A percentile compares a stretch with the other conserved stretches of the same genome.
Evolutionary conservation across 306 rosid species (phyloP).

Genomic region (Prunus dulcis): DNA sequence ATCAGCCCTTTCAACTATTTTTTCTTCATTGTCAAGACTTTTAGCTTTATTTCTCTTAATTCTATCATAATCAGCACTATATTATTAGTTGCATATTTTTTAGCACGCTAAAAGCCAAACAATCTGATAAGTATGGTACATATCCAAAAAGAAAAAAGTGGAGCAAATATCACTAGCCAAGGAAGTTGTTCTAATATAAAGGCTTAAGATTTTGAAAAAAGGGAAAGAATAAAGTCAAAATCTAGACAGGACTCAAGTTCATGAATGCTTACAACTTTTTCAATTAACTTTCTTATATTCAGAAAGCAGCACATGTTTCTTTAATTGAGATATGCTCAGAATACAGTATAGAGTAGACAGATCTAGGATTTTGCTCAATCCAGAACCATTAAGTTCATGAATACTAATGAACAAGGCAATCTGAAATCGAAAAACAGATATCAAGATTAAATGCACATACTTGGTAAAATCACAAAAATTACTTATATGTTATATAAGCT

Average conservation of each 20-base stretch:
- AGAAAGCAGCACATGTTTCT: too few relatives aligned
- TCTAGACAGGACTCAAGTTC: too few relatives aligned
- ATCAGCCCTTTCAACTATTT: neutral
- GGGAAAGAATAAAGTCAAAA: neutral
- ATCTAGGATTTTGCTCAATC: neutral
- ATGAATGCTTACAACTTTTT: too few relatives aligned
- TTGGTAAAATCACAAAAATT: neutral
- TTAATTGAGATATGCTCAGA: too few relatives aligned
- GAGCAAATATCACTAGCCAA: neutral
- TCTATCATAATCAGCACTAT: neutral
- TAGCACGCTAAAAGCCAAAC: neutral
- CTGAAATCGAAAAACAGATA: neutral
- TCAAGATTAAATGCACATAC: neutral
- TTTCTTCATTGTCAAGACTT: neutral
- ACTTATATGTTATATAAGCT: neutral
- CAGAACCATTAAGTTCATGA: neutral
- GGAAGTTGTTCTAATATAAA: neutral
- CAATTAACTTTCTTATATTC: too few relatives aligned
- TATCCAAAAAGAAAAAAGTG: neutral
- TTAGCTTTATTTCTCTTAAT: neutral
- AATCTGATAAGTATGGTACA: neutral
- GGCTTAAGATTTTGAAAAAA: neutral
- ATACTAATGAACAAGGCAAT: neutral
- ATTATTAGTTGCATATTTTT: neutral
- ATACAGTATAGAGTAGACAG: neutral